A percentile compares a stretch with the other conserved stretches of the same genome.
Evolutionary conservation across 805 yeast species (phyloP).

Genomic region (Pichia heedii): DNA sequence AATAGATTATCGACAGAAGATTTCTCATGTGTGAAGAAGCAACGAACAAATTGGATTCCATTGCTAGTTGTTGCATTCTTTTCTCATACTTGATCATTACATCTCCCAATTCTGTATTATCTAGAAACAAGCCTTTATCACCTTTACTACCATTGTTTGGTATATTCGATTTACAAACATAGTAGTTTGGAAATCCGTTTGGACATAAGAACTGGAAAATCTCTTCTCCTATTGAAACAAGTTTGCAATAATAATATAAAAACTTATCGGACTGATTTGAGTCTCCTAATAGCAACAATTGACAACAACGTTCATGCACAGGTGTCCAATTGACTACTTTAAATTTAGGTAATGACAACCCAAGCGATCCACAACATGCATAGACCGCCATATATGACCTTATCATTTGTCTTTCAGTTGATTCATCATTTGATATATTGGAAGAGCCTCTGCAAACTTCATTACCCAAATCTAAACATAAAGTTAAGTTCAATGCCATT

Average conservation of each 20-base stretch:
- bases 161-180: conserved; percentile 1
- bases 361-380: conserved; percentile 42
- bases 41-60: conserved; percentile 32
- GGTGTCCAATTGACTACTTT: conserved; percentile 41
- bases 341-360: conserved; percentile 42
- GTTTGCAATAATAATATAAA: conserved; percentile 35
- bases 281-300: conserved; percentile 28
- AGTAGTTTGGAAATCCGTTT: conserved; percentile 11
- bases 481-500: conserved; percentile 34
- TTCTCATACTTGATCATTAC: conserved; percentile 34
- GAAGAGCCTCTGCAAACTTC: conserved; percentile 23
- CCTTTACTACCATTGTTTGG: background rate
- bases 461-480: conserved; percentile 42
- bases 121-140: background rate
- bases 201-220: conserved; percentile 34
- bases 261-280: conserved; percentile 32
- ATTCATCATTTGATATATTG: conserved; percentile 20
- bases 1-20: conserved; percentile 37
- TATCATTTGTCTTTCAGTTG: conserved; percentile 29
- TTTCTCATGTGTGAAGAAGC: conserved; percentile 29
- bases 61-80: conserved; percentile 30
- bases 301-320: conserved; percentile 32
- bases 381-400: conserved; percentile 41
- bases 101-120: conserved; percentile 15
- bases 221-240: conserved; percentile 44